These are phyloP conservation scores for Lepraria neglecta DNA, from an alignment of 495 filamentous ascomycete species.

Conservation along the genomic window DNA sequence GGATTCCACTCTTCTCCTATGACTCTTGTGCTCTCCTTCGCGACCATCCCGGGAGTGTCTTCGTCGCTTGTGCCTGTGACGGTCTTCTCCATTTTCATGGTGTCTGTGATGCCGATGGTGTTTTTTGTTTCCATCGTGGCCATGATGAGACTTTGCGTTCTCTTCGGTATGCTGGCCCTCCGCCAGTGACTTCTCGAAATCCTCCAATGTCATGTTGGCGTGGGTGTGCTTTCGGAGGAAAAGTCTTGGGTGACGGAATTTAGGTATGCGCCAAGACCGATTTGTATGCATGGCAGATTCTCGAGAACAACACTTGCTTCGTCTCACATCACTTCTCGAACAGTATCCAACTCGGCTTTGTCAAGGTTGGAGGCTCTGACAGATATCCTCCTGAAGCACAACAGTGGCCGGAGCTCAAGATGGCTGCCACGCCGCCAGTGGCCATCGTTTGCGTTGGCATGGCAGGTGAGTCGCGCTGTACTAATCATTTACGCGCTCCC, in stretches of 20 bases:
- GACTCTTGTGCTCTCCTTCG: slow-evolving; percentile 33
- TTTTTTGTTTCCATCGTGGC: slow-evolving; percentile 35
- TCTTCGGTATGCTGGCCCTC: slow-evolving; percentile 43
- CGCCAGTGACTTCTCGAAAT: slow-evolving; percentile 48
- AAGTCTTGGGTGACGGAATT: neutral
- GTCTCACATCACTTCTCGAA: neutral
- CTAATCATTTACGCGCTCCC: neutral
- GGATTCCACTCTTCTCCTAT: slow-evolving; percentile 12
- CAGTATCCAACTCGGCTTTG: neutral
- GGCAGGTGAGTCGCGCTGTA: slow-evolving; percentile 51
- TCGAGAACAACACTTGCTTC: neutral
- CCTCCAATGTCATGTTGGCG: slow-evolving; percentile 45
- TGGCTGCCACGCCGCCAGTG: slow-evolving; percentile 47
- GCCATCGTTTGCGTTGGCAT: slow-evolving; percentile 95
- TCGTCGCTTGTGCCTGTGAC: slow-evolving; percentile 51
- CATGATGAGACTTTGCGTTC: slow-evolving; percentile 21
- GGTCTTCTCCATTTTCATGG: slow-evolving; percentile 40
- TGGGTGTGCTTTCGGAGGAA: neutral
- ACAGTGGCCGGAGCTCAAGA: slow-evolving; percentile 22
- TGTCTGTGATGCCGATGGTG: slow-evolving; percentile 41
- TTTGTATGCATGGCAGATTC: slow-evolving; percentile 1
- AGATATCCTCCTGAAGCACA: neutral
- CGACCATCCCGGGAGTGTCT: slow-evolving; percentile 43
- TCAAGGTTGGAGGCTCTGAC: neutral
- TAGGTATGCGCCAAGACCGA: slow-evolving; percentile 1